A percentile compares a stretch with the other conserved stretches of the same genome.
Conservation (phyloP, 352 stramenopile species). For the Phytophthora ohioensis region DNA sequence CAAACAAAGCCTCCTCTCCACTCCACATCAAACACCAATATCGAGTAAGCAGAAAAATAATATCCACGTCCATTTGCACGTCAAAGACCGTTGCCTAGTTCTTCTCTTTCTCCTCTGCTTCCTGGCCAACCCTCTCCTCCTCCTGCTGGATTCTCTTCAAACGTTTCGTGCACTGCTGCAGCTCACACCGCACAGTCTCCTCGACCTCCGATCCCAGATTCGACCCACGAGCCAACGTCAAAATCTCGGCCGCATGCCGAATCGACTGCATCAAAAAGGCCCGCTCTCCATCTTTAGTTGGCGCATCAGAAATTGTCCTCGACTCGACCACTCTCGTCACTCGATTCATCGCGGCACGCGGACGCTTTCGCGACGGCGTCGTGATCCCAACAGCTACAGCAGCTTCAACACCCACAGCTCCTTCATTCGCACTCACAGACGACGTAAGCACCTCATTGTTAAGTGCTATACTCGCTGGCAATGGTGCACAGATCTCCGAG, state of each 20-base stretch:
- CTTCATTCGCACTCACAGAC: conserved; percentile 2
- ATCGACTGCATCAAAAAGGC: conserved; percentile 30
- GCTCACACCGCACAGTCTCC: conserved; percentile 22
- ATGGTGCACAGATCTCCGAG: conserved; percentile 20
- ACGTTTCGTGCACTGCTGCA: conserved; percentile 25
- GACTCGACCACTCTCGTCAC: conserved; percentile 3
- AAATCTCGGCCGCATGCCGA: conserved; percentile 14
- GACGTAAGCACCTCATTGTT: not conserved
- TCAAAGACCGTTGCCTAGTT: not conserved
- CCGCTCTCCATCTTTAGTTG: conserved; percentile 1
- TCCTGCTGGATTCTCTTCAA: conserved; percentile 32
- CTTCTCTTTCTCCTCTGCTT: conserved; percentile 4
- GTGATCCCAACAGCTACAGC: not conserved
- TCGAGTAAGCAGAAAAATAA: not conserved
- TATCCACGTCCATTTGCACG: not conserved
- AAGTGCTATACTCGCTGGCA: conserved; percentile 10
- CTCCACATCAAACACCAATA: not conserved
- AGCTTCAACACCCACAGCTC: not conserved
- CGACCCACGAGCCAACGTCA: conserved; percentile 15
- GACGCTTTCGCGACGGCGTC: conserved; percentile 10
- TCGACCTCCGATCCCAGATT: conserved; percentile 15
- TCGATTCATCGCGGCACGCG: conserved; percentile 2
- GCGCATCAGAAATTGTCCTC: not conserved
- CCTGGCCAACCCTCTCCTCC: conserved; percentile 5
- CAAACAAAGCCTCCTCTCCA: too few species aligned